phyloP scores from a whole-genome alignment of 2,329 filamentous ascomycete species.

The Alternaria longipes region DNA sequence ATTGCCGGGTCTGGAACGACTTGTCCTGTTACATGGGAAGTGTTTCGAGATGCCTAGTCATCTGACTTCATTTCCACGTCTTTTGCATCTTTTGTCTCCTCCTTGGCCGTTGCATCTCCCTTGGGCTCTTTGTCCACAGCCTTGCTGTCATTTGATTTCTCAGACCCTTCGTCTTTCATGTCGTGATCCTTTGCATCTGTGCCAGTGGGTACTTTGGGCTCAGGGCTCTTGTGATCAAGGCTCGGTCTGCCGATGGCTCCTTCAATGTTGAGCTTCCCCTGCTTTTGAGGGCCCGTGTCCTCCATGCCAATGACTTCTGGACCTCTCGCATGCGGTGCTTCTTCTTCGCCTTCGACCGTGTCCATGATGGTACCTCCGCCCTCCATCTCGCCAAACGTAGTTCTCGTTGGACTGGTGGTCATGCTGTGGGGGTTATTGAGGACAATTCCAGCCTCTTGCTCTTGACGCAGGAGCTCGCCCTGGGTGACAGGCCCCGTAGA shows the following conservation, averaged over 20 bases:
- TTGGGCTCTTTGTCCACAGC: not conserved
- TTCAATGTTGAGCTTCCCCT: slow-evolving; percentile 57
- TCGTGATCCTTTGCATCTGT: slow-evolving; percentile 31
- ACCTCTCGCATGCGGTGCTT: slow-evolving; percentile 79
- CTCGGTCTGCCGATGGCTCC: slow-evolving; percentile 49
- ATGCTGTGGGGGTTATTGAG: slow-evolving; percentile 59
- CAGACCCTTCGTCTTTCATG: slow-evolving; percentile 26
- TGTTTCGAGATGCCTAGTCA: slow-evolving; percentile 12
- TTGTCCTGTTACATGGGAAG: not conserved
- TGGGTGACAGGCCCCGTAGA: slow-evolving; percentile 65
- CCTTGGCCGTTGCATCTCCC: not conserved
- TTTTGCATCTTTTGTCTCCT: slow-evolving; percentile 1
- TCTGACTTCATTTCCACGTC: slow-evolving; percentile 24
- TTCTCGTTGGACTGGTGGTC: slow-evolving; percentile 36
- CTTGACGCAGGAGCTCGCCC: slow-evolving; percentile 84
- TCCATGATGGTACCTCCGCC: slow-evolving; percentile 44
- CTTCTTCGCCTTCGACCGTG: slow-evolving; percentile 60
- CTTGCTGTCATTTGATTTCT: not conserved
- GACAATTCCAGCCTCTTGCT: slow-evolving; percentile 82
- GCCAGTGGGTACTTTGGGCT: slow-evolving; percentile 9
- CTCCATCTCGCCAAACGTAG: slow-evolving; percentile 38
- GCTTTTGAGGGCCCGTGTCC: slow-evolving; percentile 83
- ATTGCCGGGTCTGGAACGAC: not conserved
- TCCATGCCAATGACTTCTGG: slow-evolving; percentile 85
- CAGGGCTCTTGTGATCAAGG: slow-evolving; percentile 42